Evolutionary conservation across 805 yeast species (phyloP), one percentile per base, ranked within the genome.

Genomic region (Candida nemodendra): DNA sequence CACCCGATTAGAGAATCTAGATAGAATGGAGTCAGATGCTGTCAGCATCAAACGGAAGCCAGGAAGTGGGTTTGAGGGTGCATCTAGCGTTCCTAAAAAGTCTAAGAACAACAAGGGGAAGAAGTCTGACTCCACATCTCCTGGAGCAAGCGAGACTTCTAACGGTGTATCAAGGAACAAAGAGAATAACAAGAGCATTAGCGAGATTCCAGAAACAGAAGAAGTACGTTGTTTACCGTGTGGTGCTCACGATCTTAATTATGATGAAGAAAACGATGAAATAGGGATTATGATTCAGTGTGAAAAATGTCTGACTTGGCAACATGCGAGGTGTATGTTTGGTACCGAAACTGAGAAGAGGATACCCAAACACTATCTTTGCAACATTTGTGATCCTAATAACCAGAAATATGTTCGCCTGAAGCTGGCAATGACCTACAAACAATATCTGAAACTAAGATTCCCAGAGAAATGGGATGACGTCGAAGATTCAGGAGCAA

Each of bases 291-390:
- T 81, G 84, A 72, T 81, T 18, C 78, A 78, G 50, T 83, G 90
- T 59, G 86, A 79, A 18, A 48, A 60, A 6, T 83, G 90, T 54
- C 59, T 69, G 30, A 74, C 87, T 2, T 83, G 89, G 89, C 89
- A 83, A 54, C 90, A 83, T 53, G 72, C 75, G 22, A 62, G 54
- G 38, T 83, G 90, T 57, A 68, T 81, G 74, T 71, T 81, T 18
- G 78, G 70, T 30, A 55, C 64, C 7, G 58, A 63, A 9, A 51
- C 51, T n/a, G 54, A 50, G 16, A 61, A 56, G 22, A 54, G 52
- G 21, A 56, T 72, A 1, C 83, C 84, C 3, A 62, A 71, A 9
- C 45, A 52, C 9, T 81, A 82, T 53, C 46, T 48, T 15, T 82
- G 90, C 61, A 70, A 74, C 49, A 59, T 69, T 17, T 82, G 89